phyloP scores from a whole-genome alignment of 1,139 yeast genomes.

The Chernovozyma sophiae-reginae region DNA sequence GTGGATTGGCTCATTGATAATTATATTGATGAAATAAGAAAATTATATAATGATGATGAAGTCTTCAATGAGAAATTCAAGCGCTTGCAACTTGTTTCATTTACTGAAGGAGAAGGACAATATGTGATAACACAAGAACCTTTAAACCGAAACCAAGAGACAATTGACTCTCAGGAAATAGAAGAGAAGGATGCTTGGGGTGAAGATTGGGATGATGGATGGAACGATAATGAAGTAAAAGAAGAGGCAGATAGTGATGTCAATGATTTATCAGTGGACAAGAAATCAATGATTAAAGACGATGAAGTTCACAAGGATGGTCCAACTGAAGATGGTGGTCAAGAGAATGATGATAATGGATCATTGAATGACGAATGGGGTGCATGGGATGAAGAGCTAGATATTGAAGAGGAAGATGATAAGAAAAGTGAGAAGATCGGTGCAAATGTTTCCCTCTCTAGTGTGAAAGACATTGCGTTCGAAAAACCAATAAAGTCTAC shows the following conservation, averaged over 20 bases:
- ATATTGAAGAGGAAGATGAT: neutral
- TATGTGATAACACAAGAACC: slow-evolving; percentile 6
- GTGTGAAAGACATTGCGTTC: too few species aligned
- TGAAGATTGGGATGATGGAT: slow-evolving; percentile 9
- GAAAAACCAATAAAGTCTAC: neutral
- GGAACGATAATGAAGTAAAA: slow-evolving; percentile 4
- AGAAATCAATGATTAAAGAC: neutral
- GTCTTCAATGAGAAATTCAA: slow-evolving; percentile 1
- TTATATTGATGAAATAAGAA: slow-evolving; percentile 22
- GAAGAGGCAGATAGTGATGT: too few species aligned
- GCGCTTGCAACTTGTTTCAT: neutral
- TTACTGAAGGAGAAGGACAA: neutral
- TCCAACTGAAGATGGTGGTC: slow-evolving; percentile 9
- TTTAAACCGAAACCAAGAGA: slow-evolving; percentile 5
- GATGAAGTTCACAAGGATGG: slow-evolving; percentile 4
- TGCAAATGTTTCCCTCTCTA: neutral
- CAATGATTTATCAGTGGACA: neutral
- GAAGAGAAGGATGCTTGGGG: slow-evolving; percentile 10
- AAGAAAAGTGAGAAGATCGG: neutral
- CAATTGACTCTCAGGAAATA: too few species aligned
- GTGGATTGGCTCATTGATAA: slow-evolving; percentile 29
- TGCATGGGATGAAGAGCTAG: slow-evolving; percentile 13
- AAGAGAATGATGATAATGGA: slow-evolving; percentile 13
- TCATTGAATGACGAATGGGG: slow-evolving; percentile 8
- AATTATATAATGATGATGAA: slow-evolving; percentile 12